Evolutionary conservation across 805 yeast species (phyloP), one percentile per base, ranked within the genome.

Genomic region (Barnettozyma californica): DNA sequence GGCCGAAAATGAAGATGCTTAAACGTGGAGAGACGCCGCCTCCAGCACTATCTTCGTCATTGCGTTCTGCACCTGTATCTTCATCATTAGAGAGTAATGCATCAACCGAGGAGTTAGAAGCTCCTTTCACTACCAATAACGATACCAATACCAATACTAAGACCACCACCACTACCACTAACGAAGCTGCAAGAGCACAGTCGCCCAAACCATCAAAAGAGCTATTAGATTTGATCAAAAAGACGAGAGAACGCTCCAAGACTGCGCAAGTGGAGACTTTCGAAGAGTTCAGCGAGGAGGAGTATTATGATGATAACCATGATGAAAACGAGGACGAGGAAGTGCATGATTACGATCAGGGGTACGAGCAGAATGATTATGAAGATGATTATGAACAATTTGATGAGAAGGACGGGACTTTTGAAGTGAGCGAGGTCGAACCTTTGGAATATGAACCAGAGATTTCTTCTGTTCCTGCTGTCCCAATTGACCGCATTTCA

Each of bases 231-330:
- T 34, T 60, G 43, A 61, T 61, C 35, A 53, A 50, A 39, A 23
- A 55, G 25, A 47, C 62, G 5, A 51, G 44, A 31, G 29, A 44
- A 6, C 38, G 44, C 20, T 9, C 44, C 14, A 20, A 51, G 41
- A 25, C 10, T 20, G 56, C 46, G 13, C 58, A 55, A 10, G 57
- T 42, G 29, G 64, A 59, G 38, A 31, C 52, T 1, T 60, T 60
- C 38, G 65, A 61, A 41, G 59, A 56, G 10, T 46, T 48, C 41
- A 52, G 54, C 2, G 63, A 61, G 16, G 59, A 57, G 25, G 63
- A 61, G 18, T 45, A 48, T 23, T 44, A 51, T 5, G 47, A 52
- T 21, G 56, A 53, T 3, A 51, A 52, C 37, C 50, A 48, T 3
- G 52, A 46, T 14, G 27, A 48, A 19, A 54, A 55, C 13, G 31